Conservation (phyloP, 2,329 filamentous ascomycete genomes). For the Knufia fluminis region DNA sequence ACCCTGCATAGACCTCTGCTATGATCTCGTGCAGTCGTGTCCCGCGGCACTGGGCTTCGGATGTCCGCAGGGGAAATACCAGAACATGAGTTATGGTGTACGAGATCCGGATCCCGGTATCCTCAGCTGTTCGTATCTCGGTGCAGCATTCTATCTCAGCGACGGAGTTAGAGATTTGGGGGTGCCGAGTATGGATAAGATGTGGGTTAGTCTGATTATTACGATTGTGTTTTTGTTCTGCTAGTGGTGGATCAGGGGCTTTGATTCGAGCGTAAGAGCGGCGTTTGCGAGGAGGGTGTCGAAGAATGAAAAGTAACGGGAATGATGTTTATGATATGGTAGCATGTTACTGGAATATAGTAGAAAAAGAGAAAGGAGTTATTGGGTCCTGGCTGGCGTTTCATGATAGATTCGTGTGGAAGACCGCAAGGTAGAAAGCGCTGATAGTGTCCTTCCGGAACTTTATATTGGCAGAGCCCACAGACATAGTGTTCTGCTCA, state of each 20-base stretch:
- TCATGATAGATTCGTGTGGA: too few relatives aligned
- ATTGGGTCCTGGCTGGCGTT: too few relatives aligned
- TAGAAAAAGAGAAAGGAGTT: too few relatives aligned
- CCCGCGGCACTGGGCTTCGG: slow-evolving; percentile 65
- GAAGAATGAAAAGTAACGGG: not conserved
- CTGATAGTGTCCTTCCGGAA: too few relatives aligned
- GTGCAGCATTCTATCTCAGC: slow-evolving; percentile 46
- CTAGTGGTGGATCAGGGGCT: slow-evolving; percentile 6
- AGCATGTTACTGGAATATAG: too few relatives aligned
- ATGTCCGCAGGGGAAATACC: slow-evolving; percentile 53
- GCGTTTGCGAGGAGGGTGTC: not conserved
- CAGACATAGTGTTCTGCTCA: too few relatives aligned
- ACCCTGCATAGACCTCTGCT: slow-evolving; percentile 82
- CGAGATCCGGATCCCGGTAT: slow-evolving; percentile 28
- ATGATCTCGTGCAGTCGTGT: slow-evolving; percentile 74
- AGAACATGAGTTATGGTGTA: slow-evolving; percentile 45
- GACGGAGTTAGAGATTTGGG: slow-evolving; percentile 20
- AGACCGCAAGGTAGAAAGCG: too few relatives aligned
- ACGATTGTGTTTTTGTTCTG: slow-evolving; percentile 4
- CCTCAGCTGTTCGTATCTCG: slow-evolving; percentile 54
- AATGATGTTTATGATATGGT: not conserved
- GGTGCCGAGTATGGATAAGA: slow-evolving; percentile 1
- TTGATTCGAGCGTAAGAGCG: not conserved
- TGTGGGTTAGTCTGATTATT: slow-evolving; percentile 7
- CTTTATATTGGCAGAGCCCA: too few relatives aligned